Evolutionary conservation across 495 filamentous ascomycete genomes (phyloP).

Genomic region (Penicillium subrubescens): DNA sequence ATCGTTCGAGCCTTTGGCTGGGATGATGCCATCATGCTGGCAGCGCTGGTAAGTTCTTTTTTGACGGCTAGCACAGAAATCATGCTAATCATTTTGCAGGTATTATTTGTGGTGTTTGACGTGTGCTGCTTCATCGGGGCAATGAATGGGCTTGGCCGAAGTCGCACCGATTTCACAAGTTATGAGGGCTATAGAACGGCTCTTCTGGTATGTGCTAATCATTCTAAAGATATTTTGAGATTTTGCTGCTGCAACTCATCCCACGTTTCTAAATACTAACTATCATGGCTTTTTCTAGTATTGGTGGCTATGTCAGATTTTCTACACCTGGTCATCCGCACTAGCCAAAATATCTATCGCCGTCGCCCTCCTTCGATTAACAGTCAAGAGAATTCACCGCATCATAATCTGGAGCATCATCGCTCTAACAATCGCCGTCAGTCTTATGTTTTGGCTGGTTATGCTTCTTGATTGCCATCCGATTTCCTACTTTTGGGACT

Average conservation of each 20-base stretch:
- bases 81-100: neutral
- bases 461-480: neutral
- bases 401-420: neutral
- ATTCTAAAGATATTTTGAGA: too few relatives aligned
- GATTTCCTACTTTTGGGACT: neutral
- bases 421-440: neutral
- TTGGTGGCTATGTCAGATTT: conserved; percentile 28
- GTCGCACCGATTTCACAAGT: neutral
- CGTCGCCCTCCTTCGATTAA: conserved; percentile 37
- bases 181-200: neutral
- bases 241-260: neutral
- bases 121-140: neutral
- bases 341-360: conserved; percentile 37
- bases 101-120: neutral
- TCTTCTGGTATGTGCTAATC: neutral
- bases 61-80: neutral
- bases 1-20: conserved; percentile 30
- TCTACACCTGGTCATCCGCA: conserved; percentile 30
- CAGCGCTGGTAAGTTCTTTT: neutral
- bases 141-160: neutral
- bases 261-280: neutral
- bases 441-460: neutral
- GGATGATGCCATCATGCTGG: conserved; percentile 34
- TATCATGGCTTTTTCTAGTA: neutral
- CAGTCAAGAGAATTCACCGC: conserved; percentile 6